Evolutionary conservation across 1,139 yeast genomes (phyloP).

Genomic region (Yamadazyma diddensiae): DNA sequence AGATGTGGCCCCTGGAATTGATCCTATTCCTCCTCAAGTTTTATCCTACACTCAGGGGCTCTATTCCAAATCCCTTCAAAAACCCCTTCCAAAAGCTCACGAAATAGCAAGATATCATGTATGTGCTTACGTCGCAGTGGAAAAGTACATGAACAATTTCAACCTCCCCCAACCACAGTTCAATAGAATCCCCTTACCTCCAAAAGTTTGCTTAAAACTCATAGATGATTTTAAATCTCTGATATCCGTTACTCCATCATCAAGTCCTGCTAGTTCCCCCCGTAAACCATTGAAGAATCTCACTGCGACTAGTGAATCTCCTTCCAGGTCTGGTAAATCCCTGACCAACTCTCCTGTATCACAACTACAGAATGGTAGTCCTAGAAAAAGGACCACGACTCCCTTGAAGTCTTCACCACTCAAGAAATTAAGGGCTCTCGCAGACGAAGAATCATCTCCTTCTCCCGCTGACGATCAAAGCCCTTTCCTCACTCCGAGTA

Average conservation of each 20-base stretch:
- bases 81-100: conserved; percentile 45
- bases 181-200: conserved; percentile 58
- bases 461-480: conserved; percentile 1
- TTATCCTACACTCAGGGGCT: conserved; percentile 48
- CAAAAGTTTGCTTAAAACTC: conserved; percentile 37
- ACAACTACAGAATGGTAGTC: conserved; percentile 2
- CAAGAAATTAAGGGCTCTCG: conserved; percentile 5
- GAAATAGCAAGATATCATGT: conserved; percentile 66
- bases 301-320: neutral
- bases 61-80: conserved; percentile 50
- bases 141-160: conserved; percentile 41
- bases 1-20: conserved; percentile 51
- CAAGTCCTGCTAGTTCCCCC: conserved; percentile 34
- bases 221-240: conserved; percentile 45
- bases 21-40: conserved; percentile 47
- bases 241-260: conserved; percentile 15
- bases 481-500: conserved; percentile 8
- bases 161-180: conserved; percentile 46
- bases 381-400: conserved; percentile 5
- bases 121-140: conserved; percentile 61
- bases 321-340: neutral
- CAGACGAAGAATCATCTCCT: neutral
- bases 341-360: neutral
- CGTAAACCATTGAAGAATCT: neutral
- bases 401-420: conserved; percentile 5